Conservation (phyloP, 495 filamentous ascomycete species). For the Elasticomyces elasticus region DNA sequence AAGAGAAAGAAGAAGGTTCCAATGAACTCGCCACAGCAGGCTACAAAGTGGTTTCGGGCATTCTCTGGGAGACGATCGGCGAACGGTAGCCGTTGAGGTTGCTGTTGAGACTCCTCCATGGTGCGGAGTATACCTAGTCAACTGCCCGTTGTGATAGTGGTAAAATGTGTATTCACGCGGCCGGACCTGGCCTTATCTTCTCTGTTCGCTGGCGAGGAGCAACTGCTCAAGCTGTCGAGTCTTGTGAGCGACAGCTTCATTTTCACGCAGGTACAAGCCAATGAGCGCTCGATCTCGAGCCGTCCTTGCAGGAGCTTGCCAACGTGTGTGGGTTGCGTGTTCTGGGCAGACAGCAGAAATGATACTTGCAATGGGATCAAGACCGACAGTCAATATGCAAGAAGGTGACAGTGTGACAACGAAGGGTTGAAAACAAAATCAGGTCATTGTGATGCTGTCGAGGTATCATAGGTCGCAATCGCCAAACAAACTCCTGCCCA, state of each 20-base stretch:
- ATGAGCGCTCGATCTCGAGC: not conserved
- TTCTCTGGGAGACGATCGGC: constrained; percentile 13
- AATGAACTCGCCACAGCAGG: constrained; percentile 28
- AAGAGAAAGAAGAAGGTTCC: constrained; percentile 32
- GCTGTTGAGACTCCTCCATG: not conserved
- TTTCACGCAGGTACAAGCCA: not conserved
- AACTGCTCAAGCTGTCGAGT: not conserved
- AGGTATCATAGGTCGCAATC: not conserved
- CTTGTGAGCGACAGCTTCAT: not conserved
- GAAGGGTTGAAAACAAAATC: not conserved
- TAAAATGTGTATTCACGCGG: too few relatives aligned
- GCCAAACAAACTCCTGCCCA: not conserved
- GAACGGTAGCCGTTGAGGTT: constrained; percentile 1
- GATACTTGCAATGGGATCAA: too few relatives aligned
- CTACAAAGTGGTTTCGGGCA: constrained; percentile 23
- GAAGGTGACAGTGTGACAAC: too few relatives aligned
- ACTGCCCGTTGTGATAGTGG: too few relatives aligned
- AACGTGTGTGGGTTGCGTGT: too few relatives aligned
- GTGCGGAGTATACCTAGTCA: not conserved
- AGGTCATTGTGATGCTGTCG: not conserved
- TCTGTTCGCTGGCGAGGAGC: not conserved
- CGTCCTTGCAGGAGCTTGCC: not conserved
- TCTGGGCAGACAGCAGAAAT: too few relatives aligned
- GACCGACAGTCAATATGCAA: too few relatives aligned
- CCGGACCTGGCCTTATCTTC: too few relatives aligned